These are phyloP conservation scores for Boletus insuetus DNA, from an alignment of 768 basidiomycete genomes.

Conservation along the genomic window DNA sequence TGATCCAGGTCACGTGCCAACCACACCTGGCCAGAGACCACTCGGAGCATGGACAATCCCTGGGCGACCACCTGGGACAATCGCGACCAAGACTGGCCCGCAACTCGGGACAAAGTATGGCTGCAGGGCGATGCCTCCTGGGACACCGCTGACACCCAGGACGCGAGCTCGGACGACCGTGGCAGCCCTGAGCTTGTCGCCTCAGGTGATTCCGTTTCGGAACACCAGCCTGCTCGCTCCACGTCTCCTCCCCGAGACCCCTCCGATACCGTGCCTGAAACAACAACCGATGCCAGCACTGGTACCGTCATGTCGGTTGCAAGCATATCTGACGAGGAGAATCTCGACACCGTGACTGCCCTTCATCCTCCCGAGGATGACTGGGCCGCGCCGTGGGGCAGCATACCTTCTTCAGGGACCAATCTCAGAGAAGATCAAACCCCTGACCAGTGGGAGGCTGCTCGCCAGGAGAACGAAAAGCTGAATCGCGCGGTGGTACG, in stretches of 20 bases:
- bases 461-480: conserved; percentile 54
- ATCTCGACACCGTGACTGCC: not conserved
- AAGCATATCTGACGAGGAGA: not conserved
- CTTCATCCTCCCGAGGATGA: conserved; percentile 14
- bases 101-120: conserved; percentile 44
- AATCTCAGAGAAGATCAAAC: conserved; percentile 21
- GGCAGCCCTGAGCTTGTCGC: too few species aligned
- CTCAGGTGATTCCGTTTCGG: not conserved
- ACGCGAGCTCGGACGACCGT: not conserved
- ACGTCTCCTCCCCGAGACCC: not conserved
- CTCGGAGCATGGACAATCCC: conserved; percentile 61
- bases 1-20: conserved; percentile 17
- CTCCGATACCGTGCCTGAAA: conserved; percentile 4
- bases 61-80: conserved; percentile 52
- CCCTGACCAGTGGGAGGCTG: conserved; percentile 67
- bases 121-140: not conserved
- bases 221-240: not conserved
- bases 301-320: conserved; percentile 40
- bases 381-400: conserved; percentile 45
- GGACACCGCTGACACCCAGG: not conserved
- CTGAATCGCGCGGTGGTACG: conserved; percentile 66
- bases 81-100: not conserved
- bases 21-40: not conserved
- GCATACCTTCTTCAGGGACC: conserved; percentile 11
- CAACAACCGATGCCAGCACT: conserved; percentile 31